Evolutionary conservation across 768 basidiomycete species (phyloP).

Genomic region (Lentinula lateritia): DNA sequence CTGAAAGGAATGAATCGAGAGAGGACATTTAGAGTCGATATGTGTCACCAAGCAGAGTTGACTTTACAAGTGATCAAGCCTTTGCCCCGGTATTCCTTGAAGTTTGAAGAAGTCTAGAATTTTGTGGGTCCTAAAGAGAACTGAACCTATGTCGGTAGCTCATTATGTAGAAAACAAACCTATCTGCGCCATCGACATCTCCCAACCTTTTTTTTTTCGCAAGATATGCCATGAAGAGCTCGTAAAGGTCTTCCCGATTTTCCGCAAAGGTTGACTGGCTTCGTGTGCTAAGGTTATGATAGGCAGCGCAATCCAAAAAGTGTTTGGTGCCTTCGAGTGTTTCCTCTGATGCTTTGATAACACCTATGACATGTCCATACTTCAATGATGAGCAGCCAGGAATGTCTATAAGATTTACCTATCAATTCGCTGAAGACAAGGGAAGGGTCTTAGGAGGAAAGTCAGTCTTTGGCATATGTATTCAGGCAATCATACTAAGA

Average conservation of each 20-base stretch:
- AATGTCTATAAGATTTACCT: conserved; percentile 26
- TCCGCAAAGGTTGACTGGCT: conserved; percentile 49
- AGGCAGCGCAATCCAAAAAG: conserved; percentile 37
- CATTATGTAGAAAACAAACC: conserved; percentile 25
- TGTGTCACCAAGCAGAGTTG: not conserved
- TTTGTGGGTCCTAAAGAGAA: conserved; percentile 38
- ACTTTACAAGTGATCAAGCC: conserved; percentile 52
- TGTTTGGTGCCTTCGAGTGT: conserved; percentile 28
- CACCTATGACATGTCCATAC: conserved; percentile 29
- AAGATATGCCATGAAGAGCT: conserved; percentile 47
- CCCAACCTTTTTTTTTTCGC: conserved; percentile 34
- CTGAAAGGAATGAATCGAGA: conserved; percentile 23
- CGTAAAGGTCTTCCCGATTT: conserved; percentile 43
- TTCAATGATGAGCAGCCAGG: not conserved
- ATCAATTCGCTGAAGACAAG: conserved; percentile 63
- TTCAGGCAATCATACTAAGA: not conserved
- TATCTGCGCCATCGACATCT: conserved; percentile 56
- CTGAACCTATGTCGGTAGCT: not conserved
- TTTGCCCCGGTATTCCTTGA: conserved; percentile 30
- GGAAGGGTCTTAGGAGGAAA: conserved; percentile 40
- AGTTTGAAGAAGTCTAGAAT: conserved; percentile 33
- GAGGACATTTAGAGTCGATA: not conserved
- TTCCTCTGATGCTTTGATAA: conserved; percentile 65
- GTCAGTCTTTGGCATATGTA: not conserved
- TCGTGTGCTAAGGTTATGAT: conserved; percentile 44